Evolutionary conservation across 441 rosid genomes (phyloP).

Genomic region (Bocquillonia castaneifolia): DNA sequence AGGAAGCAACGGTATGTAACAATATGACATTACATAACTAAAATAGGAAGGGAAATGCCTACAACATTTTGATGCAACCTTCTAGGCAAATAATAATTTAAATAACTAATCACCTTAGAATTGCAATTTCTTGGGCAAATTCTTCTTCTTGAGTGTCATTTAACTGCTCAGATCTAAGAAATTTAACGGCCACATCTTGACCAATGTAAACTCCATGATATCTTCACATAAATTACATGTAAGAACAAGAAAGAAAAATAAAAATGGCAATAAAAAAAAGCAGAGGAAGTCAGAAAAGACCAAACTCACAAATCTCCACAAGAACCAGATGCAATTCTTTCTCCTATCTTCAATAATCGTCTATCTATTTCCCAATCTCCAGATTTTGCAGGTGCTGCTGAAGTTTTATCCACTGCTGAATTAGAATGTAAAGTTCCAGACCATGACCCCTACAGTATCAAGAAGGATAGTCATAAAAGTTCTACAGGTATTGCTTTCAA

Average conservation of each 20-base stretch:
- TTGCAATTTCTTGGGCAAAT: slow-evolving; percentile 68
- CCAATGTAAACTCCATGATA: slow-evolving; percentile 59
- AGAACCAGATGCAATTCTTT: slow-evolving; percentile 64
- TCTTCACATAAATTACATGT: slow-evolving; percentile 33
- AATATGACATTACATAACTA: background rate
- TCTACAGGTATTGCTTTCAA: slow-evolving; percentile 14
- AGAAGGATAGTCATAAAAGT: slow-evolving; percentile 15
- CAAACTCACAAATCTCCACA: slow-evolving; percentile 70
- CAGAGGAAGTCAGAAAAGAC: slow-evolving; percentile 14
- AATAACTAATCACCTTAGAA: slow-evolving; percentile 44
- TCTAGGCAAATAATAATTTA: background rate
- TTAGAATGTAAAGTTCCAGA: slow-evolving; percentile 47
- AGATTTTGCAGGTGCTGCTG: slow-evolving; percentile 28
- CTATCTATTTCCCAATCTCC: slow-evolving; percentile 60
- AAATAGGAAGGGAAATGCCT: background rate
- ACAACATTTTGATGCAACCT: background rate
- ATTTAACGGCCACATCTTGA: slow-evolving; percentile 69
- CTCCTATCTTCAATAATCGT: slow-evolving; percentile 53
- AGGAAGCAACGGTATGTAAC: slow-evolving; percentile 3
- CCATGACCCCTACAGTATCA: slow-evolving; percentile 50
- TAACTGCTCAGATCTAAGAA: slow-evolving; percentile 60
- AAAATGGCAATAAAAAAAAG: background rate
- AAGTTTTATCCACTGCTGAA: slow-evolving; percentile 34
- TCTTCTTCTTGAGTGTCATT: slow-evolving; percentile 48
- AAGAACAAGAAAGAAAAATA: slow-evolving; percentile 12